Evolutionary conservation across 192 early-diverging fungal species (phyloP).

Genomic region (Coemansia sp.): DNA sequence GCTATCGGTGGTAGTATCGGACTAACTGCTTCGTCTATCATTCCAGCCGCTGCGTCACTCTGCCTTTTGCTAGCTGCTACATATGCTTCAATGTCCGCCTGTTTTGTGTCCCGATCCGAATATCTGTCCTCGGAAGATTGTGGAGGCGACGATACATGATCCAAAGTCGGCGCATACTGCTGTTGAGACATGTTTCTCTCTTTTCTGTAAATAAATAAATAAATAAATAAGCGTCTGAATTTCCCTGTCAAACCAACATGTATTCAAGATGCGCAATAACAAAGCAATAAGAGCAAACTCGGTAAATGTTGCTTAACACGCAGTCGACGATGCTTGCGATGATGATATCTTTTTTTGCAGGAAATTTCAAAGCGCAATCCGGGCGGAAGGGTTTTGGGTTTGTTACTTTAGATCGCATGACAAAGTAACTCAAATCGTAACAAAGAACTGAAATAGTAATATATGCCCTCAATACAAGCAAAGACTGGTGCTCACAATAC

Average conservation of each 20-base stretch:
- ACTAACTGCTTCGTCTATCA: slow-evolving; percentile 4
- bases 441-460: no score
- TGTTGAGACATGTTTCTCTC: background rate
- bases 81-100: slow-evolving; percentile 20
- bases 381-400: no score
- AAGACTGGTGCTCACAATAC: no score
- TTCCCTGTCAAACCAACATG: slow-evolving; percentile 2
- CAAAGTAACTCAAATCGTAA: no score
- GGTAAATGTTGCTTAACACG: background rate
- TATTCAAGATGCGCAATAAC: background rate
- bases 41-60: background rate
- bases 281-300: background rate
- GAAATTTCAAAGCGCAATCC: no score
- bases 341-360: no score
- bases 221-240: background rate
- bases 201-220: background rate
- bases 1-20: background rate
- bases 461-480: no score
- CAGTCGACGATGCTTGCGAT: background rate
- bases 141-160: slow-evolving; percentile 3
- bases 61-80: slow-evolving; percentile 13
- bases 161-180: background rate
- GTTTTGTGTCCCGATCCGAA: slow-evolving; percentile 8
- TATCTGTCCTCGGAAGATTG: background rate
- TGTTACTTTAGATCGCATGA: no score